A percentile compares a stretch with the other conserved stretches of the same genome.
These are phyloP conservation scores for Chrysanthemum seticuspe DNA, from an alignment of 129 eudicot genomes.

Conservation along the genomic window DNA sequence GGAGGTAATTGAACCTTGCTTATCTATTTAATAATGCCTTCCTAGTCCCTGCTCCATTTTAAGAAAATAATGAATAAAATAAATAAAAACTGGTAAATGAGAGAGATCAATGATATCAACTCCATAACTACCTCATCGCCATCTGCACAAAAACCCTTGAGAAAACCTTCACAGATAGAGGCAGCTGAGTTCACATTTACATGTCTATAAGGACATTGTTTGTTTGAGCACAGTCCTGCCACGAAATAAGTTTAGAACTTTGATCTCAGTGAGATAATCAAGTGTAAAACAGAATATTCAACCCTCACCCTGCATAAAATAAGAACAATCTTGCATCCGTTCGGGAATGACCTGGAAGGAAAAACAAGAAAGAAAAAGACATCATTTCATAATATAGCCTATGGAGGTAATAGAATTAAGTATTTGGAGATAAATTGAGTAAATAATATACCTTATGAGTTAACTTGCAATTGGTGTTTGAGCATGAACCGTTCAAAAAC, in stretches of 20 bases:
- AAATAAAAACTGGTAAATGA: conserved; percentile 7
- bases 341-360: conserved; percentile 86
- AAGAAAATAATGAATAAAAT: conserved; percentile 4
- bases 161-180: conserved; percentile 78
- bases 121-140: conserved; percentile 89
- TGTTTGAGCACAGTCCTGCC: conserved; percentile 86
- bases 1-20: too few species aligned
- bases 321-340: conserved; percentile 98
- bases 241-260: conserved; percentile 23
- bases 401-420: not conserved
- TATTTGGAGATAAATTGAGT: not conserved
- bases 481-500: conserved; percentile 78
- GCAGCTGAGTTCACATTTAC: conserved; percentile 78
- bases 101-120: conserved; percentile 26
- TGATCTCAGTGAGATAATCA: not conserved
- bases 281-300: conserved; percentile 1
- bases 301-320: conserved; percentile 76
- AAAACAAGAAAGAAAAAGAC: conserved; percentile 16
- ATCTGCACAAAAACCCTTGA: conserved; percentile 93
- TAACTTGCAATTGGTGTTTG: conserved; percentile 66
- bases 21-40: too few species aligned
- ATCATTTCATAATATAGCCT: not conserved
- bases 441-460: conserved; percentile 74
- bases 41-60: conserved; percentile 12
- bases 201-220: too few species aligned